Evolutionary conservation across 345 rosid species (phyloP), one percentile per base, ranked within the genome.

Genomic region (Eucalyptus erythrocorys): DNA sequence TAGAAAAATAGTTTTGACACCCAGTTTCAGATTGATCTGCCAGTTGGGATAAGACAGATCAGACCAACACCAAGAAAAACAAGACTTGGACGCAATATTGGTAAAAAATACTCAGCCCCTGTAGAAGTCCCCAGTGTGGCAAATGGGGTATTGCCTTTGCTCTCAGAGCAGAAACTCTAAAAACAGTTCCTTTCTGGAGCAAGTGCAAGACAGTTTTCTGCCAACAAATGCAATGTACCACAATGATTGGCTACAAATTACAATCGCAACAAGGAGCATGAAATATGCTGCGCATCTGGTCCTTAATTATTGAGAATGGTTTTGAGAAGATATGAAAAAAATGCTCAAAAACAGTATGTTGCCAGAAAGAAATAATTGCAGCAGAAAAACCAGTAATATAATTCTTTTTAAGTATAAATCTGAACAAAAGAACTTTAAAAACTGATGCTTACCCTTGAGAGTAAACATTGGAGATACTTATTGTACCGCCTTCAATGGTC

Each of bases 391-490:
- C 43, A 19, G 47, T 40, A 76, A 76, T 37, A 76, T 22, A 76
- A 21, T 43, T 21, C 5, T 37, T 71, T 76, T 13, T 0, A 51
- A 51, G 82, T 21, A 76, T 37, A 21, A 76, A 76, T 76, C 47
- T 76, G 27, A 40, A 21, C 47, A 40, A 27, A 50, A 76, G 57
- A 49, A 37, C 45, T 19, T 48, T 22, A 42, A 71, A 47, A 48
- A 19, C 32, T 32, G 48, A 43, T 30, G 90, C 94, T 94, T 93
- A 97, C 99, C 98, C 97, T 91, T 94, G 96, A 53, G 99, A 98
- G 90, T 97, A 97, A 15, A 90, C 94, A 87, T 94, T 96, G 68
- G 99, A 98, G 92, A 98, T 92, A 93, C 93, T 95, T 87, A 98
- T 95, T 40, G 92, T 95, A 87, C 99, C 99, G 85, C 93, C 96